phyloP scores from a whole-genome alignment of 1,284 basidiomycete genomes.

The Malassezia arunalokei region DNA sequence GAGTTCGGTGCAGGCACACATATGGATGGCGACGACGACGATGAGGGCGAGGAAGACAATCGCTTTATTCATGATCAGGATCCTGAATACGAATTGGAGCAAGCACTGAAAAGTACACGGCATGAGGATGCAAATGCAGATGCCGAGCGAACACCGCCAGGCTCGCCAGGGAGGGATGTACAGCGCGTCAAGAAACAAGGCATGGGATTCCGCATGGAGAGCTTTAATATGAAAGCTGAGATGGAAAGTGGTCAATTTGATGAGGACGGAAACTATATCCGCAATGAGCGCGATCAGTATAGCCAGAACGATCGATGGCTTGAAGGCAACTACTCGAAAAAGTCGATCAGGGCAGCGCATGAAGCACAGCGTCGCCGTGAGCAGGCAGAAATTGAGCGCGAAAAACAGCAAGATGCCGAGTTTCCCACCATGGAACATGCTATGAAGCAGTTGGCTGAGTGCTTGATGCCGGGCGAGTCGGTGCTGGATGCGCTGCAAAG shows the following conservation, averaged over 20 bases:
- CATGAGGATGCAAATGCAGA: constrained; percentile 23
- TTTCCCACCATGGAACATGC: constrained; percentile 53
- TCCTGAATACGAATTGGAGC: constrained; percentile 33
- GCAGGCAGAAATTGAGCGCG: constrained; percentile 45
- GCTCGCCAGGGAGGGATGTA: constrained; percentile 16
- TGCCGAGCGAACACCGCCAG: constrained; percentile 28
- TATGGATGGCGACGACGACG: constrained; percentile 13
- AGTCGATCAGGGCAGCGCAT: constrained; percentile 71
- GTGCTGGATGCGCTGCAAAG: constrained; percentile 79
- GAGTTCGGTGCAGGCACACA: constrained; percentile 31
- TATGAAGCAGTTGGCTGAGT: constrained; percentile 48
- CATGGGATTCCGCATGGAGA: constrained; percentile 84
- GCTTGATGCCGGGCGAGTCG: constrained; percentile 77
- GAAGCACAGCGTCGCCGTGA: constrained; percentile 53
- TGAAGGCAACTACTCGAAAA: constrained; percentile 65
- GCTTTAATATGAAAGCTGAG: constrained; percentile 98
- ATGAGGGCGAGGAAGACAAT: constrained; percentile 24
- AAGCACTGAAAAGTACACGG: constrained; percentile 13
- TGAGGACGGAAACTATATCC: constrained; percentile 74
- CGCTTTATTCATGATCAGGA: constrained; percentile 35
- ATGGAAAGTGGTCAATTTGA: constrained; percentile 95
- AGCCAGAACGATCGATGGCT: constrained; percentile 92
- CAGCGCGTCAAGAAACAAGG: constrained; percentile 35
- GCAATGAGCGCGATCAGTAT: constrained; percentile 68
- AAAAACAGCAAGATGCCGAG: constrained; percentile 62